Base-by-base conservation (phyloP, 148 eudicot genomes). In the Arctostaphylos glauca region DNA sequence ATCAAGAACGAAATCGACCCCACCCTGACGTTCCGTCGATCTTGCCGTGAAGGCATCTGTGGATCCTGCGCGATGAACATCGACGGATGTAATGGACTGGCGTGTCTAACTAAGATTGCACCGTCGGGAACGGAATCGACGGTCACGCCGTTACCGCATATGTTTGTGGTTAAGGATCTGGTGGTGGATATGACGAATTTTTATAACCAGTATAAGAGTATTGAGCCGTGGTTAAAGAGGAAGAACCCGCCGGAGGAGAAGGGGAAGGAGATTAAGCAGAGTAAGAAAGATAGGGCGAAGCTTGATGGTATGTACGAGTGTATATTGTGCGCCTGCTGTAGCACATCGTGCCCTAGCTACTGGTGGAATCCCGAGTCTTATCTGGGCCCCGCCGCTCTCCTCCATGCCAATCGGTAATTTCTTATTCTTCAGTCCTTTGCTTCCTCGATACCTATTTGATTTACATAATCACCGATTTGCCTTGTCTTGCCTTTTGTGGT, bases 321-420 rank as follows among this genome's bases (percentile, higher is more conserved):
- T 82, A 96, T 96, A 77, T 76, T 96, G 52, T 96, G 99, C 58
- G 95, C 99, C 78, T 96, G 99, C 71, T 96, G 99, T 83, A 90
- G 92, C 77, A 94, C 99, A 38, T 94, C 99, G 6, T 96, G 99
- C 82, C 99, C 99, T 41, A 94, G 98, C 80, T 96, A 96, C 84
- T 96, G 99, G 99, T 96, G 99, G 99, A 96, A 96, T 70, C 99
- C 99, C 67, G 98, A 96, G 80, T 83, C 92, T 50, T 96, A 96
- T 85, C 86, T 96, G 7, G 99, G 99, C 18, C 99, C 99, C 70
- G 99, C 99, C 41, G 99, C 99, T 5, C 91, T 96, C 83, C 91
- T 96, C 78, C 99, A 96, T 46, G 99, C 98, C 78, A 92, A 94
- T 81, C 82, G 99, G 98, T 96, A n/a, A 70, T 50, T 9, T 23